Percentiles rank a stretch among this genome's conserved stretches.
Conservation (phyloP, 208 protist genomes). For the Crithidia thermophila region DNA sequence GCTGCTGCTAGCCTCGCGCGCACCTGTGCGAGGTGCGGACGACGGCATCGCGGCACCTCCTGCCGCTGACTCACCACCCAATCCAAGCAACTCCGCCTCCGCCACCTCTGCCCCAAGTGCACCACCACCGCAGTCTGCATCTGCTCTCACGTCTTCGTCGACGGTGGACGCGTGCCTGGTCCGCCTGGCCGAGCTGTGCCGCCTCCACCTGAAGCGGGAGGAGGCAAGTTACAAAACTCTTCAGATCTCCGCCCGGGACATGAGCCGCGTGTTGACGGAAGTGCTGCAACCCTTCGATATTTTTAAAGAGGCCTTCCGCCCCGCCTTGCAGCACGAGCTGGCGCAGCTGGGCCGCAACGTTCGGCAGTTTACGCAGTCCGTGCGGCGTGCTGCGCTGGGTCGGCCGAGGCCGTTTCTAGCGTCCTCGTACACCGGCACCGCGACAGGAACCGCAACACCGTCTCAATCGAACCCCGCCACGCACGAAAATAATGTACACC, state of each 20-base stretch:
- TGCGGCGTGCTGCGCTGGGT: slow-evolving; percentile 5
- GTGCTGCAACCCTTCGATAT: slow-evolving; percentile 16
- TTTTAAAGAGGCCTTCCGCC: neutral
- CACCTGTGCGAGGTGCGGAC: neutral
- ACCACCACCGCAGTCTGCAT: too few species aligned
- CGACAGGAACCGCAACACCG: neutral
- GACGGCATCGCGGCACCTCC: too few species aligned
- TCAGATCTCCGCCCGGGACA: slow-evolving; percentile 31
- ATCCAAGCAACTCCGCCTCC: too few species aligned
- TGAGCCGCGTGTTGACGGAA: slow-evolving; percentile 33
- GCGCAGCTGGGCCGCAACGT: neutral
- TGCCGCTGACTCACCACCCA: too few species aligned
- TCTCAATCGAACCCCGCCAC: too few species aligned
- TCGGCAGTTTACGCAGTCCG: slow-evolving; percentile 10
- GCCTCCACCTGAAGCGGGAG: slow-evolving; percentile 32
- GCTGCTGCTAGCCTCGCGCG: neutral
- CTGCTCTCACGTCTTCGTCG: neutral
- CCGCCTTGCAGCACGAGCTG: slow-evolving; percentile 18
- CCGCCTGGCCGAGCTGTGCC: slow-evolving; percentile 28
- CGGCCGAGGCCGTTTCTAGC: slow-evolving; percentile 2
- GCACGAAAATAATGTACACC: too few species aligned
- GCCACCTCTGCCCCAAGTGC: neutral
- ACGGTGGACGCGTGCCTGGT: slow-evolving; percentile 16
- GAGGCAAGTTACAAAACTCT: slow-evolving; percentile 28
- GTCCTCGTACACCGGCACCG: neutral